Evolutionary conservation across 2,329 filamentous ascomycete genomes (phyloP).

Genomic region (Fusarium heterosporum): DNA sequence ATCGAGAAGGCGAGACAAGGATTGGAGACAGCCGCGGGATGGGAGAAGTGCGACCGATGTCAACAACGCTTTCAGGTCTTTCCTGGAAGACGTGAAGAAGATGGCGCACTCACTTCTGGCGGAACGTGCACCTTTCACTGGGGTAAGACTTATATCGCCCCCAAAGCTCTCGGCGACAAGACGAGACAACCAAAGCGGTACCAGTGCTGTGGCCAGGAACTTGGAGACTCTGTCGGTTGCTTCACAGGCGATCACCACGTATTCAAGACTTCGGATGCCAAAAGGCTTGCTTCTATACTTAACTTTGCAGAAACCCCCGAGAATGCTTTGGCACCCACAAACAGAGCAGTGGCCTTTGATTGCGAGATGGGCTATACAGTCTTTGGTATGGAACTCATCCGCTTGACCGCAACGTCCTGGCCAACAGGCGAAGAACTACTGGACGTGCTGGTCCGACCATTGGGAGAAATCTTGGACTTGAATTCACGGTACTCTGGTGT

Average conservation of each 20-base stretch:
- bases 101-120: constrained; percentile 79
- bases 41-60: constrained; percentile 92
- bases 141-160: constrained; percentile 73
- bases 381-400: constrained; percentile 86
- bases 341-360: constrained; percentile 84
- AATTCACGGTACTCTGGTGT: constrained; percentile 95
- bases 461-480: constrained; percentile 87
- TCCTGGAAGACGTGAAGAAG: constrained; percentile 81
- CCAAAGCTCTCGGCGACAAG: constrained; percentile 66
- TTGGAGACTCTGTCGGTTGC: constrained; percentile 82
- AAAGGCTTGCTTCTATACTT: constrained; percentile 79
- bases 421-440: constrained; percentile 79
- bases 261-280: constrained; percentile 83
- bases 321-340: constrained; percentile 63
- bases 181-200: constrained; percentile 72
- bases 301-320: constrained; percentile 84
- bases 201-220: constrained; percentile 80
- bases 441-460: constrained; percentile 85
- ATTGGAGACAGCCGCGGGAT: constrained; percentile 75
- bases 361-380: constrained; percentile 99
- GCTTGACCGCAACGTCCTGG: constrained; percentile 90
- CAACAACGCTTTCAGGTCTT: constrained; percentile 90
- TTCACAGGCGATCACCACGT: constrained; percentile 79
- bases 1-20: constrained; percentile 75
- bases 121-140: constrained; percentile 86